These are phyloP conservation scores for Tirmania nivea DNA, from an alignment of 495 filamentous ascomycete species.

Conservation along the genomic window DNA sequence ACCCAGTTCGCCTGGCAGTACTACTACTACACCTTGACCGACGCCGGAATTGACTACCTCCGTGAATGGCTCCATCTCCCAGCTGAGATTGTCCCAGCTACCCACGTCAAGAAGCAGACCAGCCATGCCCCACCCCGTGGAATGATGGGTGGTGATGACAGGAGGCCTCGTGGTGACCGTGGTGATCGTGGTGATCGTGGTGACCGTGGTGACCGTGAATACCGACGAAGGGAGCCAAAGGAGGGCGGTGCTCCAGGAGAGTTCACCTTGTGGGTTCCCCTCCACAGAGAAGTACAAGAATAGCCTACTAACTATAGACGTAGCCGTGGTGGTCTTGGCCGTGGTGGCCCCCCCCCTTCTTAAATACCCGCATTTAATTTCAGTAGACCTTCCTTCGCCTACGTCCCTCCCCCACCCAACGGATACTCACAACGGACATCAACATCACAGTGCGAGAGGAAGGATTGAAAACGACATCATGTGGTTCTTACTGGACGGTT, in stretches of 20 bases:
- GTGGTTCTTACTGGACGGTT: too few species aligned
- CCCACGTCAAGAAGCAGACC: slow-evolving; percentile 99
- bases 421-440: neutral
- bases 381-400: neutral
- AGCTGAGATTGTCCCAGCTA: slow-evolving; percentile 96
- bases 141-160: slow-evolving; percentile 89
- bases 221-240: slow-evolving; percentile 70
- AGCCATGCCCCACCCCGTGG: slow-evolving; percentile 93
- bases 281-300: neutral
- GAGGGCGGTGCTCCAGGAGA: slow-evolving; percentile 89
- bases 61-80: slow-evolving; percentile 99
- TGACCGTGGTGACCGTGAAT: slow-evolving; percentile 44
- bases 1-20: slow-evolving; percentile 99
- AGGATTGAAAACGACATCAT: neutral
- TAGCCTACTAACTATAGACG: slow-evolving; percentile 1
- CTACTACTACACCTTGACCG: slow-evolving; percentile 99
- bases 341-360: slow-evolving; percentile 51
- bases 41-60: slow-evolving; percentile 98
- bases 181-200: slow-evolving; percentile 45
- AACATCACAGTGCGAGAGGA: neutral
- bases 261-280: slow-evolving; percentile 60
- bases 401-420: neutral
- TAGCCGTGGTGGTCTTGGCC: slow-evolving; percentile 78
- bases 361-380: slow-evolving; percentile 18
- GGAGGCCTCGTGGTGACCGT: slow-evolving; percentile 40